Conservation (phyloP, 495 filamentous ascomycete species). For the Penicillium ochrochloron region DNA sequence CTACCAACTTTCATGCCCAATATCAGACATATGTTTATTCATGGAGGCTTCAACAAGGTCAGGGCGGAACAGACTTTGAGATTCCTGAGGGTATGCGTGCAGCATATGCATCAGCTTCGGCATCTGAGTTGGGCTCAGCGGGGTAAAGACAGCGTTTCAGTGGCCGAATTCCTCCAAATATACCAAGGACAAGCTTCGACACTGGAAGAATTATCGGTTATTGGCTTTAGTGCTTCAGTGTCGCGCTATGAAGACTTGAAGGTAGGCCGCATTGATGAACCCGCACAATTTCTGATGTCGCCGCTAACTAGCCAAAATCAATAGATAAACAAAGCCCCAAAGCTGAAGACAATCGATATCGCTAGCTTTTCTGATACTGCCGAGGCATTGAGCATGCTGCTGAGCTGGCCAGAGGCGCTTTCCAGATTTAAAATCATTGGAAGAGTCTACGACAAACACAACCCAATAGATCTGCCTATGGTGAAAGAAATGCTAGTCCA, state of each 20-base stretch:
- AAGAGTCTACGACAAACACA: not conserved
- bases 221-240: not conserved
- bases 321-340: not conserved
- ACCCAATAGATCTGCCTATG: not conserved
- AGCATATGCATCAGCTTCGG: not conserved
- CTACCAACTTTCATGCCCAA: not conserved
- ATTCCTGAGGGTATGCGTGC: not conserved
- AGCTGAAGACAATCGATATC: not conserved
- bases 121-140: not conserved
- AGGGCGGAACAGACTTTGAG: not conserved
- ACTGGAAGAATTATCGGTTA: not conserved
- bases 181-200: not conserved
- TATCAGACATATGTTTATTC: not conserved
- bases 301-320: not conserved
- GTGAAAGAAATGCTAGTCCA: not conserved
- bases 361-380: not conserved
- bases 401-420: not conserved
- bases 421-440: not conserved
- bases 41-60: not conserved
- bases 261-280: constrained; percentile 3
- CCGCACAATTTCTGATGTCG: not conserved
- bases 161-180: not conserved
- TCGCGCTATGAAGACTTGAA: not conserved
- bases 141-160: not conserved
- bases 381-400: not conserved